Evolutionary conservation across 2,329 filamentous ascomycete genomes (phyloP), one percentile per base, ranked within the genome.

Genomic region (Neofusicoccum kwambonambiense): DNA sequence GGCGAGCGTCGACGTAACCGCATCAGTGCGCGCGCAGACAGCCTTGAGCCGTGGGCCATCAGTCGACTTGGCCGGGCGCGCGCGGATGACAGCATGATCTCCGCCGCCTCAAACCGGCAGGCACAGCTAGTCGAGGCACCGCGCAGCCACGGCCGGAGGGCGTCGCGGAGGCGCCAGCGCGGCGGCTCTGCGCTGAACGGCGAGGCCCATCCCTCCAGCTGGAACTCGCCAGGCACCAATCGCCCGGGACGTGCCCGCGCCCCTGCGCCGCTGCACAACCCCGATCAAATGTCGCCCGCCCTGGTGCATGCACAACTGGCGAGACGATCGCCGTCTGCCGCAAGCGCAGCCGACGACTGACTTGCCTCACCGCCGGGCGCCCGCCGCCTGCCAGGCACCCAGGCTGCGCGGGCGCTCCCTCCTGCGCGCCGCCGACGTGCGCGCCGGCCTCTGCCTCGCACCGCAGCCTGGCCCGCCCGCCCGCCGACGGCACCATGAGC

Each of bases 1-100:
- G 61, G 49, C 61, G 61, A 63, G 49, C 49, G 61, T 52, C 61
- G 50, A 63, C 50, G 61, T 63, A 63, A 63, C 61, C 39, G 47
- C 45, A 62, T 62, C 58, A 51, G 58, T 62, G 44, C 56, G 22
- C 56, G 42, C 56, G 44, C 17, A 39, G 27, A 37, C 56, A 37
- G 50, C 27, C 56, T 19, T 19, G 27, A 19, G 41, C 52, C 54
- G 34, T 44, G 42, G 37, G 27, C 42, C 41, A 27, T 31, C 54
- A 31, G 39, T 51, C 47, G 47, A 51, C 4, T 6, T 49, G 47
- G 47, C 47, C 27, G 27, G 22, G 7, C 34, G n/a, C 50, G 31
- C 27, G 54, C 56, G 56, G 56, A 60, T 60, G 56, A 60, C 56
- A 60, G 56, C 42, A 60, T 60, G 42, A 60, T 47, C 42, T 42